Percentiles rank a stretch among this genome's conserved stretches.
Conservation (phyloP, 768 basidiomycete species). For the Phylloporus sp. region DNA sequence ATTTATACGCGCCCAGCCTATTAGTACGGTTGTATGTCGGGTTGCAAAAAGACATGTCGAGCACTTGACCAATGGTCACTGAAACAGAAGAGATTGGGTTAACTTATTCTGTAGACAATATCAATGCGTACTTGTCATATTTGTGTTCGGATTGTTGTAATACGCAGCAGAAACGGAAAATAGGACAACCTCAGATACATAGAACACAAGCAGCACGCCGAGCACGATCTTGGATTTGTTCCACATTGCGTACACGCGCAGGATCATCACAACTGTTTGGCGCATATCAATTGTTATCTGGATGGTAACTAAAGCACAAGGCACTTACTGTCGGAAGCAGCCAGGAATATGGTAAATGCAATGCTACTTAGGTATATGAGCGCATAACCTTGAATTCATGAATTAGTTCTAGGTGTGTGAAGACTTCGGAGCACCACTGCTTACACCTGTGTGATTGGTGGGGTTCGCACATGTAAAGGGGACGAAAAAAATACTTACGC, state of each 20-base stretch:
- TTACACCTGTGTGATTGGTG: slow-evolving; percentile 14
- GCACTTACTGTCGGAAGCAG: slow-evolving; percentile 18
- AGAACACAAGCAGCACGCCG: slow-evolving; percentile 12
- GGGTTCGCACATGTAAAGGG: background rate
- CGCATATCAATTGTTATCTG: background rate
- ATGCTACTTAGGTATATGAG: background rate
- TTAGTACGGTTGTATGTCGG: background rate
- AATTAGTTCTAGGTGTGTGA: background rate
- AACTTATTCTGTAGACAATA: background rate
- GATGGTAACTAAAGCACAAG: background rate
- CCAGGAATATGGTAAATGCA: slow-evolving; percentile 13
- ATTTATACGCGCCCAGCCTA: slow-evolving; percentile 8
- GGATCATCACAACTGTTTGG: slow-evolving; percentile 20
- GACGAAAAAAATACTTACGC: slow-evolving; percentile 9
- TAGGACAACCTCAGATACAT: slow-evolving; percentile 3
- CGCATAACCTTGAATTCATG: slow-evolving; percentile 7
- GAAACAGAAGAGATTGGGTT: background rate
- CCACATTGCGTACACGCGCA: slow-evolving; percentile 26
- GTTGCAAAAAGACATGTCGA: slow-evolving; percentile 15
- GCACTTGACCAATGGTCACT: slow-evolving; percentile 11
- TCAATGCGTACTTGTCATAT: slow-evolving; percentile 8
- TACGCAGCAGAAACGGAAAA: background rate
- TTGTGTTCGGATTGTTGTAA: slow-evolving; percentile 5
- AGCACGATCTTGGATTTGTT: slow-evolving; percentile 11
- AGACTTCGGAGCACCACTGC: background rate